Base-by-base conservation (phyloP, 192 early-diverging fungal species). In the Coemansia pectinata region DNA sequence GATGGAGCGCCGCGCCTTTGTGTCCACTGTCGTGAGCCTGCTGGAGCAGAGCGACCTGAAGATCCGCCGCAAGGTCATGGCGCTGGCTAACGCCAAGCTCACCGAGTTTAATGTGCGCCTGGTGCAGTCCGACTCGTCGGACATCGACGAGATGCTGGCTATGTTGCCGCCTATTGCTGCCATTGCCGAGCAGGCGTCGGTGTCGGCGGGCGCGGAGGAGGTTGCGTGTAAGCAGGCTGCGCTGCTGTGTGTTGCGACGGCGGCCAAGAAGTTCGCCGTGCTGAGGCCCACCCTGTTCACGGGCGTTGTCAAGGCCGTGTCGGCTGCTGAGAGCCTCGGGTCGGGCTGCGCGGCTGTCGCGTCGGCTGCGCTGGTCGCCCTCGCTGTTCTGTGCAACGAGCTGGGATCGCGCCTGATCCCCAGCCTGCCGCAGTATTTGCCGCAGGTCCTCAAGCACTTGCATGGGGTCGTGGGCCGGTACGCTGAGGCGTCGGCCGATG, bases 341-440 rank as follows among this genome's bases (percentile, higher is more conserved):
- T 67, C 71, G 41, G 23, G 58, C 5, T 75, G 62, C 58, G 39
- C 68, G 1, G 72, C 58, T 11, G 83, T 87, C 3, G 70, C 65
- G 4, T 83, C 85, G 11, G 80, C 86, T 0, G 85, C 85, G 48
- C 59, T 86, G 55, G 83, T 74, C 4, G 73, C 77, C 17, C 27
- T 87, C 15, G 74, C 86, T 0, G 78, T 75, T 42, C 62, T 80
- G 65, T 84, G 88, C 74, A 81, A 83, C 58, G 89, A 90, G 65
- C 85, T 96, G 25, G 94, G 93, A 25, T 73, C 93, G 47, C 89
- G 93, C 36, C 82, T 90, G 17, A 86, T 96, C 15, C 91, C 95
- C 6, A 85, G 77, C 70, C 74, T 98, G 64, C 92, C 93, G 62
- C 90, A 92, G 79, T 92, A 94, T 55, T 89, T 98, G 86, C 94